phyloP scores from a whole-genome alignment of 768 basidiomycete species.

The Termitomyces sp. region DNA sequence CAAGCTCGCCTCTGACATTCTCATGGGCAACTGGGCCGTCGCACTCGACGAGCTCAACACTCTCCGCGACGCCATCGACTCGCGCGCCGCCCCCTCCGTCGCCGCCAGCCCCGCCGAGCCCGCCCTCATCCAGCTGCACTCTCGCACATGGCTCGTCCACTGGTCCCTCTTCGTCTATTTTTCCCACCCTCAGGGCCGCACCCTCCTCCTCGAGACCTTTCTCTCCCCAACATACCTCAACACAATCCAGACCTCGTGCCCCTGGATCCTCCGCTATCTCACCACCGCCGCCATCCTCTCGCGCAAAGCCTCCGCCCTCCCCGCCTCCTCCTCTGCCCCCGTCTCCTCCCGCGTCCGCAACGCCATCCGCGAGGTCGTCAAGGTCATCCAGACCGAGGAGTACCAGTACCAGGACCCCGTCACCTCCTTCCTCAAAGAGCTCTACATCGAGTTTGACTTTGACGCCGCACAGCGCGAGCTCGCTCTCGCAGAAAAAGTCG shows the following conservation, averaged over 20 bases:
- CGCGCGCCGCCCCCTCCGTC: constrained; percentile 36
- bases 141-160: constrained; percentile 93
- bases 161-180: constrained; percentile 99
- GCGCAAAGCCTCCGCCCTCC: constrained; percentile 61
- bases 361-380: constrained; percentile 87
- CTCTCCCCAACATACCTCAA: constrained; percentile 95
- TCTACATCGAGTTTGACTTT: constrained; percentile 95
- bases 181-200: constrained; percentile 90
- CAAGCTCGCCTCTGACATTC: constrained; percentile 94
- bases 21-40: constrained; percentile 92
- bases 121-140: constrained; percentile 85
- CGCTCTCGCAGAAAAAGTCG: constrained; percentile 70
- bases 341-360: constrained; percentile 74
- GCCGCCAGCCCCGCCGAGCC: constrained; percentile 45
- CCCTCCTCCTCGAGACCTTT: constrained; percentile 93
- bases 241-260: constrained; percentile 93
- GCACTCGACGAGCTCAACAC: constrained; percentile 94
- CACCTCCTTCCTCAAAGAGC: constrained; percentile 87
- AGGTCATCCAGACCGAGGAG: constrained; percentile 91
- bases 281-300: constrained; percentile 91
- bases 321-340: constrained; percentile 32
- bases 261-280: constrained; percentile 94
- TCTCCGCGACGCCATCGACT: constrained; percentile 89
- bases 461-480: constrained; percentile 88
- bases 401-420: constrained; percentile 95